Evolutionary conservation across 192 early-diverging fungal genomes (phyloP).

Genomic region (Coemansia sp.): DNA sequence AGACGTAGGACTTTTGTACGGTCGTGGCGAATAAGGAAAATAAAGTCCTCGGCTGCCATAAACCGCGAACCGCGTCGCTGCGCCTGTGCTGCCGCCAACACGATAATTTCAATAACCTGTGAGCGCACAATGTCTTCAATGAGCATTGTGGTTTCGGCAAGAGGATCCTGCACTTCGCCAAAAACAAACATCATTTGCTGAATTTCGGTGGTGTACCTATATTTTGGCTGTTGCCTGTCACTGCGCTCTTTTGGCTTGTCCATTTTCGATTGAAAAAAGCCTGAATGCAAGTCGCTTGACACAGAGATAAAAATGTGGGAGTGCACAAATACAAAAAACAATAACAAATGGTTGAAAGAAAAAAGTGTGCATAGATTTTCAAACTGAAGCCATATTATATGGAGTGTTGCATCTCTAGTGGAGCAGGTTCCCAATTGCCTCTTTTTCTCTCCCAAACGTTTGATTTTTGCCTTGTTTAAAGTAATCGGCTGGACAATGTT

Average conservation of each 20-base stretch:
- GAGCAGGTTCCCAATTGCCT: no score
- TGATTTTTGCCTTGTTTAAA: no score
- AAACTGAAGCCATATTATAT: no score
- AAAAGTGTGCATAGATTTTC: no score
- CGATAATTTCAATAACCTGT: conserved; percentile 93
- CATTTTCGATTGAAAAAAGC: conserved; percentile 6
- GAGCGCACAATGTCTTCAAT: conserved; percentile 95
- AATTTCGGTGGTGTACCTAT: conserved; percentile 75
- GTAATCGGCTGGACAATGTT: no score
- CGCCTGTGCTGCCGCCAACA: conserved; percentile 84
- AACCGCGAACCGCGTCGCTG: conserved; percentile 77
- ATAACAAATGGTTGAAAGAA: no score
- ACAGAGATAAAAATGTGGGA: no score
- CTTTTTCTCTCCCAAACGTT: no score
- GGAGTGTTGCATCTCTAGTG: no score
- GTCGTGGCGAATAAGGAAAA: conserved; percentile 96
- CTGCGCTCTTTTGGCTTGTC: conserved; percentile 28
- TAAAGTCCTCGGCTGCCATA: conserved; percentile 86
- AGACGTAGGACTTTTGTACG: conserved; percentile 89
- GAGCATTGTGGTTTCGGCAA: conserved; percentile 81
- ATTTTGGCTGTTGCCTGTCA: conserved; percentile 26
- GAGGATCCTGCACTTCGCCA: conserved; percentile 90
- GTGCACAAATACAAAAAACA: no score
- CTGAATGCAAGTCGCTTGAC: not conserved
- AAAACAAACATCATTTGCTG: conserved; percentile 99